Evolutionary conservation across 768 basidiomycete species (phyloP).

Genomic region (Brasilioporus rufonigricans): DNA sequence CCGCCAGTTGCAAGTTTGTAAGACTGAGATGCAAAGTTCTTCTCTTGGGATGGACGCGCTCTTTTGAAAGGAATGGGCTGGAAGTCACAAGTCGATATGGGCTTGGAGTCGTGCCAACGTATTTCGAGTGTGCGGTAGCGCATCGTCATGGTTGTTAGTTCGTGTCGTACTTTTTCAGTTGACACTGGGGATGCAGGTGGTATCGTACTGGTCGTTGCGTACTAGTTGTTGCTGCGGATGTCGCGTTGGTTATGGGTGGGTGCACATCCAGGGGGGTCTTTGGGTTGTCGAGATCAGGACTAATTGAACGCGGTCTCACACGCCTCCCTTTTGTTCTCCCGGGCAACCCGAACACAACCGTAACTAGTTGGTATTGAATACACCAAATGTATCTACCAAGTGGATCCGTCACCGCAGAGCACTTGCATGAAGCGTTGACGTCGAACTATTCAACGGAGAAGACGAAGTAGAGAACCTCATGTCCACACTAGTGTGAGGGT

Average conservation of each 20-base stretch:
- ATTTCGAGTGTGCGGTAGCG: slow-evolving; percentile 90
- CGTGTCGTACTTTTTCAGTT: not conserved
- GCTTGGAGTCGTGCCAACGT: slow-evolving; percentile 94
- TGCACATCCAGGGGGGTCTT: not conserved
- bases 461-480: slow-evolving; percentile 18
- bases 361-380: not conserved
- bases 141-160: slow-evolving; percentile 52
- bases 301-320: slow-evolving; percentile 21
- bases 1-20: slow-evolving; percentile 94
- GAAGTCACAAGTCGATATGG: slow-evolving; percentile 96
- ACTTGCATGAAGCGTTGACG: slow-evolving; percentile 28
- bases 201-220: slow-evolving; percentile 13
- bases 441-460: slow-evolving; percentile 22
- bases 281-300: slow-evolving; percentile 11
- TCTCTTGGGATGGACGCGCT: slow-evolving; percentile 61
- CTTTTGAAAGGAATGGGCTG: slow-evolving; percentile 83
- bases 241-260: slow-evolving; percentile 4
- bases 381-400: slow-evolving; percentile 6
- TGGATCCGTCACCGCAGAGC: slow-evolving; percentile 16
- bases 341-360: slow-evolving; percentile 2
- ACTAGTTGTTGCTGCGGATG: slow-evolving; percentile 8
- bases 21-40: slow-evolving; percentile 62
- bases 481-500: slow-evolving; percentile 19
- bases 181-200: not conserved
- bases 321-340: slow-evolving; percentile 15